Percentiles rank a stretch among this genome's conserved stretches.
These are phyloP conservation scores for Eragrostis curvula DNA, from an alignment of 176 grass and related monocot species.

Conservation along the genomic window DNA sequence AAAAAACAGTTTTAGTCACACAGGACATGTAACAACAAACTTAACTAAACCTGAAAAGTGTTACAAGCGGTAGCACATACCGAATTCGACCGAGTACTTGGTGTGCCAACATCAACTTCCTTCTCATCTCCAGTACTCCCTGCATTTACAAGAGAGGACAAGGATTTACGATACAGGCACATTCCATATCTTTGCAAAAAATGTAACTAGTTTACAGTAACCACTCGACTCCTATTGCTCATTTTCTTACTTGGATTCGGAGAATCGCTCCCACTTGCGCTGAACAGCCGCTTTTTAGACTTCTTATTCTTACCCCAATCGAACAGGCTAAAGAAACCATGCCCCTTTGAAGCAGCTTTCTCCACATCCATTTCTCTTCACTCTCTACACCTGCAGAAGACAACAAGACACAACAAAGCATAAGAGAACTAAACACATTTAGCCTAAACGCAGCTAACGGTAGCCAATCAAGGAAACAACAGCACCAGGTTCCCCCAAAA, in stretches of 20 bases:
- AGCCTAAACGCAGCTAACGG: conserved; percentile 25
- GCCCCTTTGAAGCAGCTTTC: conserved; percentile 67
- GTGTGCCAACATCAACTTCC: too few relatives aligned
- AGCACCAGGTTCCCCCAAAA: not conserved
- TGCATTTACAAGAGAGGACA: conserved; percentile 24
- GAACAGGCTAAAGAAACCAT: conserved; percentile 78
- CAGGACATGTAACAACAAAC: not conserved
- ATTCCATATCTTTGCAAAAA: conserved; percentile 15
- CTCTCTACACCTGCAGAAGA: conserved; percentile 46
- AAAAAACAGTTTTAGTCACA: not conserved
- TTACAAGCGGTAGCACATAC: conserved; percentile 34
- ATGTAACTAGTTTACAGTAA: not conserved
- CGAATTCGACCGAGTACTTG: conserved; percentile 47
- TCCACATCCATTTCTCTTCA: conserved; percentile 68
- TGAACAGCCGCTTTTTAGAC: too few relatives aligned
- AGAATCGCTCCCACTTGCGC: conserved; percentile 33
- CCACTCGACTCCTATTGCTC: not conserved
- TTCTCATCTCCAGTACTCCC: too few relatives aligned
- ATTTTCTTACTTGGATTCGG: conserved; percentile 37
- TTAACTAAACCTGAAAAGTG: not conserved
- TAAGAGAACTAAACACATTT: not conserved
- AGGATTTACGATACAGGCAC: not conserved
- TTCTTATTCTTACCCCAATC: conserved; percentile 96
- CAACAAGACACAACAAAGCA: not conserved
- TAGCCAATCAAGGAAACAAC: conserved; percentile 22